Evolutionary conservation across 176 grass and related monocot species (phyloP), one percentile per base, ranked within the genome.

Genomic region (Areca catechu): DNA sequence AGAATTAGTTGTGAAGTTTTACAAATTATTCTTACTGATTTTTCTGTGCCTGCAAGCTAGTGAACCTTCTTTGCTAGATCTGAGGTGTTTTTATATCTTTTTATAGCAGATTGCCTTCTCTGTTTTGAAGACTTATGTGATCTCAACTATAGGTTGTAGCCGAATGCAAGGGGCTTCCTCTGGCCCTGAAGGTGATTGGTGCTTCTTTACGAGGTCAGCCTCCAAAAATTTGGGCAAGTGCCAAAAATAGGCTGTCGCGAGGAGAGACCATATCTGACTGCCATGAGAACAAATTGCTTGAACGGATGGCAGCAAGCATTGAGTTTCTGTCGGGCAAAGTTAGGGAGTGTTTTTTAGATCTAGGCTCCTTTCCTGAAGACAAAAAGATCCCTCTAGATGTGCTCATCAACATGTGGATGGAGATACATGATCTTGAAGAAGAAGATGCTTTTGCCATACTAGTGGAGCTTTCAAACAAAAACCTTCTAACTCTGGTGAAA

Each of bases 401-500:
- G 54, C 61, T 98, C 54, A 93, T 98, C 60, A 88, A 89, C 57
- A 77, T 98, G 37, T 98, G 94, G 94, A 89, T 98, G 88, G 94
- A 98, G 66, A 76, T 85, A 65, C 88, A 92, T 78, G 94, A 93
- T 69, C 74, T 98, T 71, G 88, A 93, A 24, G 71, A 93, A 58
- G 71, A 86, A 22, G 94, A 99, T 76, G 94, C 94, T 63, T 99
- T 88, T 17, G 84, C 81, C 25, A 80, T 85, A 63, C 80, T 99
- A 29, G 76, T 93, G 63, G 88, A 93, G 73, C 63, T 99, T 29
- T 78, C 88, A 0, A 78, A 93, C 78, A 98, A 82, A 60, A 92
- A 92, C 61, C 83, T 98, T 49, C 77, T 98, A 29, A 92, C 78
- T 67, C 76, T 98, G 16, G 84, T 98, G 9, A 92, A 98, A 66